Evolutionary conservation across 768 basidiomycete genomes (phyloP).

Genomic region (Tricholoma matsutake): DNA sequence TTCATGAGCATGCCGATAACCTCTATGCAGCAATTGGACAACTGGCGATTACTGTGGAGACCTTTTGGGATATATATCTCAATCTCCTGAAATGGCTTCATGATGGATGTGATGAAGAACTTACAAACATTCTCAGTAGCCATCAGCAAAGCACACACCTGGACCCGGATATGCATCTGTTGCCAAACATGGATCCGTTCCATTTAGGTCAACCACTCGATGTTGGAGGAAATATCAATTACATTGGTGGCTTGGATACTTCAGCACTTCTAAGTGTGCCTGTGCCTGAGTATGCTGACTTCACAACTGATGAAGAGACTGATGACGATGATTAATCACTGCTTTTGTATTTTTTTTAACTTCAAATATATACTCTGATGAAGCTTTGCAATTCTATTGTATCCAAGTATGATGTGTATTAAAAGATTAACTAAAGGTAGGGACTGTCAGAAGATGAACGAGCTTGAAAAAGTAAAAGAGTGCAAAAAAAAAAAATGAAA

Average conservation of each 20-base stretch:
- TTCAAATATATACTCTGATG: no score
- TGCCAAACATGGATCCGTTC: not conserved
- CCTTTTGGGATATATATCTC: not conserved
- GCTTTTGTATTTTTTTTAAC: no score
- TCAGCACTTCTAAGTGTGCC: not conserved
- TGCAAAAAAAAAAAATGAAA: no score
- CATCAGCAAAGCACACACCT: not conserved
- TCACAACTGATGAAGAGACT: not conserved
- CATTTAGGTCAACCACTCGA: not conserved
- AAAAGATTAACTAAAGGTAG: no score
- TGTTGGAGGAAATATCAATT: not conserved
- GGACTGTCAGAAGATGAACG: no score
- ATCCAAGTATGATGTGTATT: no score
- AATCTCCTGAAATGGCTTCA: not conserved
- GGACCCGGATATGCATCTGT: not conserved
- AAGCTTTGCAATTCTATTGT: no score
- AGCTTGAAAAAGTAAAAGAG: no score
- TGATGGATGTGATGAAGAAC: not conserved
- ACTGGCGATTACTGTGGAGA: not conserved
- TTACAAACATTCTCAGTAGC: not conserved
- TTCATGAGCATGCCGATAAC: not conserved
- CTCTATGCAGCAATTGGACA: not conserved
- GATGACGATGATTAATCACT: not conserved
- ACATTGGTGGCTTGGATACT: not conserved
- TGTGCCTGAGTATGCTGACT: not conserved